Base-by-base conservation (phyloP, 2,329 filamentous ascomycete genomes). In the Aspergillus melleus region DNA sequence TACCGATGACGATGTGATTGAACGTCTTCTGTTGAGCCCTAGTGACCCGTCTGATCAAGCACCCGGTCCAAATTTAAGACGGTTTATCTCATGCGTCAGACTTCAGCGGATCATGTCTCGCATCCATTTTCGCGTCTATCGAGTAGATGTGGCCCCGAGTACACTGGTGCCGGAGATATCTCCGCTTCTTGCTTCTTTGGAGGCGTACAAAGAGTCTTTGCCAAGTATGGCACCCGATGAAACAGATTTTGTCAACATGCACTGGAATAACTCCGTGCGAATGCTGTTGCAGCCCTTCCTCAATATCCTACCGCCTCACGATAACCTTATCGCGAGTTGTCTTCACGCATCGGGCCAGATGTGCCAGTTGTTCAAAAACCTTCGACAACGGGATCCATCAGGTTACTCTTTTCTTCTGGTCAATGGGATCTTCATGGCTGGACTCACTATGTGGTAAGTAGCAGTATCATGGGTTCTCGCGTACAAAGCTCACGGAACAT, bases 361-460 rank as follows among this genome's bases (percentile, higher is more conserved):
- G 62, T 68, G 66, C 36, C 67, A 68, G 39, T 63, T 62, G 4
- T 69, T 69, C 39, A 68, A 68, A 50, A 93, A 94, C 72, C 92
- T 97, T 55, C 95, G 95, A 70, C 95, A 99, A 74, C 92, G 96
- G 0, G 95, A 98, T 80, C 12, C 32, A 12, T 97, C 97, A 69
- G 98, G 86, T 74, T 98, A 99, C 75, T 98, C 54, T 4, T 98
- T 50, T 93, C 94, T 75, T 97, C 94, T 1, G 71, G 94, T 94
- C 80, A 99, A 98, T 81, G 98, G 98, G 77, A 97, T 94, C 70
- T 98, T 96, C 72, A 96, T 89, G 62, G 95, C 89, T 65, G 96
- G 91, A 77, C 97, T 95, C 53, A 99, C 87, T 30, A 99, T 85
- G 54, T 99, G 80, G 75, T 99, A 20, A 0, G 30, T 4, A 20